Evolutionary conservation across 306 rosid genomes (phyloP), one percentile per base, ranked within the genome.

Genomic region (Neltuma alba): DNA sequence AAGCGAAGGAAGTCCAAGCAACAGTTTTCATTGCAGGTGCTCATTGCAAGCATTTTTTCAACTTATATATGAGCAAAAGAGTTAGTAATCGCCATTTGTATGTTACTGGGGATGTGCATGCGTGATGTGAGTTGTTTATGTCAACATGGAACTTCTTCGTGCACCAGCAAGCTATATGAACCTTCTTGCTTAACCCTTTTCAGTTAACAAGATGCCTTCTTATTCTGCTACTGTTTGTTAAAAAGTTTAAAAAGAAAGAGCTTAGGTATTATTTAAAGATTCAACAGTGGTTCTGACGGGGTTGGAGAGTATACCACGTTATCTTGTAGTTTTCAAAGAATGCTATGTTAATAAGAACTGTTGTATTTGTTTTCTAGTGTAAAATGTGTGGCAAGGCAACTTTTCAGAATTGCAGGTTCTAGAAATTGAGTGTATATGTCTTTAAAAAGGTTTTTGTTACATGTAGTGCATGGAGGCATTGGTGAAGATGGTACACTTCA

Each of bases 401-500:
- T 75, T 70, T 63, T 34, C 21, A 37, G 69, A 23, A 34, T 64
- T 75, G 37, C 31, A 45, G 42, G 40, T 66, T 76, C 81, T 55
- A 37, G 64, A 70, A 72, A 70, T 61, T 57, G 66, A 61, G 38
- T 81, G 36, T 34, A 31, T 34, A 33, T 72, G 45, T 34, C 60
- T 71, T 78, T 70, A 77, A 44, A 38, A 75, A 70, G 55, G 81
- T 76, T 75, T 62, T 50, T 74, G 79, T 76, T 76, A 41, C 81
- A 63, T 79, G 25, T 42, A 94, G 99, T 94, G 88, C 99, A 94
- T 88, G 99, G 99, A 87, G 99, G 99, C 84, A 92, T 94, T 67
- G 99, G 99, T 65, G 99, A 94, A 89, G 97, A 94, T 80, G 99
- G 99, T 50, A 89, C 91, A 1, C 97, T 94, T 87, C 99, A 92